Percentiles rank a stretch among this genome's conserved stretches.
These are phyloP conservation scores for Coemansia sp. DNA, from an alignment of 192 early-diverging fungal genomes.

Conservation along the genomic window DNA sequence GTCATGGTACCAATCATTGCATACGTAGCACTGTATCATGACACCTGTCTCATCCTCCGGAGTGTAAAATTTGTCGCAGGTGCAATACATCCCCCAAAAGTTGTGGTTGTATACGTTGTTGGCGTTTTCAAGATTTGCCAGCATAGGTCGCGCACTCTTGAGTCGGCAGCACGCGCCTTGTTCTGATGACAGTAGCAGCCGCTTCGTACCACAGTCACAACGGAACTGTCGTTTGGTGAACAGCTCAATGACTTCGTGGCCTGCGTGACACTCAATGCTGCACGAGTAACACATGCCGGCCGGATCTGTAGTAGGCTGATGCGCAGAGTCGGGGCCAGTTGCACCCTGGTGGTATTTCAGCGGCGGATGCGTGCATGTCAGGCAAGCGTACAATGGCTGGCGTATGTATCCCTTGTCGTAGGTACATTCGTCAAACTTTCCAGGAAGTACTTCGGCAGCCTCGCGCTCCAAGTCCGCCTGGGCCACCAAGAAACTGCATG, in stretches of 20 bases:
- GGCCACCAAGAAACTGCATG: constrained; percentile 23
- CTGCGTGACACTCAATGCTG: constrained; percentile 73
- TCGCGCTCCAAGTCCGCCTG: constrained; percentile 53
- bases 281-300: constrained; percentile 78
- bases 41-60: constrained; percentile 65
- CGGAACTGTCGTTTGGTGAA: constrained; percentile 82
- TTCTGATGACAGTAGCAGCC: constrained; percentile 18
- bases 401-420: constrained; percentile 72
- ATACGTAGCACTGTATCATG: constrained; percentile 86
- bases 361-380: constrained; percentile 63
- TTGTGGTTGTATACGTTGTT: constrained; percentile 84
- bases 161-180: constrained; percentile 25
- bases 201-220: constrained; percentile 84
- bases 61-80: constrained; percentile 79
- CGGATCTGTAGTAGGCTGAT: constrained; percentile 2
- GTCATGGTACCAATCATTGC: constrained; percentile 86
- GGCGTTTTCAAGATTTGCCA: constrained; percentile 50
- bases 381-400: constrained; percentile 81
- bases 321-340: not conserved
- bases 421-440: constrained; percentile 75
- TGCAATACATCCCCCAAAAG: constrained; percentile 82
- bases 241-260: constrained; percentile 82
- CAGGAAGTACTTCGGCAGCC: constrained; percentile 58
- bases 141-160: constrained; percentile 17
- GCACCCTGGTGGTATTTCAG: constrained; percentile 12